Evolutionary conservation across 345 rosid genomes (phyloP), one percentile per base, ranked within the genome.

Genomic region (Raphanus sativus): DNA sequence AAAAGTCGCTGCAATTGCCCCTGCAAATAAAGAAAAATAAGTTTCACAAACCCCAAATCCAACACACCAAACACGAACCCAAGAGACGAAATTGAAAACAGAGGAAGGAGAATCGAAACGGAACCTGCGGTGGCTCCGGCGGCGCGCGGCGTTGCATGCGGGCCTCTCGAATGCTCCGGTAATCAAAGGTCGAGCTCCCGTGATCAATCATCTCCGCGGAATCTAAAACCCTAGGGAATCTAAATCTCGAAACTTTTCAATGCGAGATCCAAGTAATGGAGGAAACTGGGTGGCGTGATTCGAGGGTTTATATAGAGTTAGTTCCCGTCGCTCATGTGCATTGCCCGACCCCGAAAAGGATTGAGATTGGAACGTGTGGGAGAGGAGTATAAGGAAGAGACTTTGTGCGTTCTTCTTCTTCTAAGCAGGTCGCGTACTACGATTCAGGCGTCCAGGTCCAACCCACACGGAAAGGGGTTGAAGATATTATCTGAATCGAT

Each of bases 61-160:
- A 48, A 15, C 16, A 45, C 12, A 45, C 52, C n/a, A n/a, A n/a
- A n/a, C n/a, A n/a, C n/a, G n/a, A n/a, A n/a, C n/a, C n/a, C n/a
- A n/a, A n/a, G n/a, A n/a, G n/a, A n/a, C n/a, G n/a, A n/a, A n/a
- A n/a, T n/a, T n/a, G n/a, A n/a, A n/a, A n/a, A n/a, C n/a, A n/a
- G n/a, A n/a, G n/a, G n/a, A 45, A n/a, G n/a, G n/a, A n/a, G 24
- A 12, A 5, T n/a, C 2, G 8, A 75, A 73, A 86, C 67, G 3
- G 30, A 25, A 95, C 99, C 98, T 26, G 98, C 98, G 13, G 96
- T 81, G 40, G 97, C 99, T 67, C 99, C 98, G 50, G 99, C 89
- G 7, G n/a, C n/a, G n/a, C n/a, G 82, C 87, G 63, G 88, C 99
- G 78, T 89, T 84, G 81, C 82, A 78, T 6, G 85, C 54, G n/a